Evolutionary conservation across 306 rosid species (phyloP).

Genomic region (Begonia peltatifolia): DNA sequence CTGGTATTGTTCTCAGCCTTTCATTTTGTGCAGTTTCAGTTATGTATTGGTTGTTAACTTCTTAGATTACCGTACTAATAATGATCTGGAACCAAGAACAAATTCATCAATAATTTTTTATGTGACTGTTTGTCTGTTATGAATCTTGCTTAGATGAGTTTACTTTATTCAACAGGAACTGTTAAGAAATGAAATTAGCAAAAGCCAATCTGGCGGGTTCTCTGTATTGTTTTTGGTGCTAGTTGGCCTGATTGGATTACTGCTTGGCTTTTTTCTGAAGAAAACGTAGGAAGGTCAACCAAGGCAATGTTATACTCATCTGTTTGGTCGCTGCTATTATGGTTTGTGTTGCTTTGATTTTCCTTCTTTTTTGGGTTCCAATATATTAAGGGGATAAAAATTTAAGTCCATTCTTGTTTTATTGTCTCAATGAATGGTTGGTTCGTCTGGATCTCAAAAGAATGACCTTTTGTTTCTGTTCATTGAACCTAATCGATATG

Average conservation of each 20-base stretch:
- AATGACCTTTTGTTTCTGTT: no score
- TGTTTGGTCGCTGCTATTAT: conserved; percentile 4
- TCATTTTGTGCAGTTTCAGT: conserved; percentile 1
- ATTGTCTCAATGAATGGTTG: no score
- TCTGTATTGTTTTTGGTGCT: conserved; percentile 22
- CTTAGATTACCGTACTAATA: not conserved
- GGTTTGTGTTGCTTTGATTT: not conserved
- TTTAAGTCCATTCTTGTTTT: no score
- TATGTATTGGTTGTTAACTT: not conserved
- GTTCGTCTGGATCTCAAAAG: no score
- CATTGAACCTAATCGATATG: no score
- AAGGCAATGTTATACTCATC: no score
- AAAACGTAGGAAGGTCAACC: conserved; percentile 10
- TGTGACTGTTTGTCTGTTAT: no score
- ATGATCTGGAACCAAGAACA: not conserved
- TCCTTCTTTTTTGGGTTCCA: no score
- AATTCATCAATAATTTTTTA: not conserved
- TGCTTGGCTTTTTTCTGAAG: conserved; percentile 22
- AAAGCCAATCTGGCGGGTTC: conserved; percentile 14
- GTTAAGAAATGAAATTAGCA: conserved; percentile 17
- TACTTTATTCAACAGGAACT: conserved; percentile 15
- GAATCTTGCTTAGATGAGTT: no score
- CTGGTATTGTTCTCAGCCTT: conserved; percentile 19
- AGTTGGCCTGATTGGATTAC: conserved; percentile 24
- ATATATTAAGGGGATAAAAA: no score